Evolutionary conservation across 805 yeast species (phyloP), one percentile per base, ranked within the genome.

Genomic region (Monosporozyma servazzii): DNA sequence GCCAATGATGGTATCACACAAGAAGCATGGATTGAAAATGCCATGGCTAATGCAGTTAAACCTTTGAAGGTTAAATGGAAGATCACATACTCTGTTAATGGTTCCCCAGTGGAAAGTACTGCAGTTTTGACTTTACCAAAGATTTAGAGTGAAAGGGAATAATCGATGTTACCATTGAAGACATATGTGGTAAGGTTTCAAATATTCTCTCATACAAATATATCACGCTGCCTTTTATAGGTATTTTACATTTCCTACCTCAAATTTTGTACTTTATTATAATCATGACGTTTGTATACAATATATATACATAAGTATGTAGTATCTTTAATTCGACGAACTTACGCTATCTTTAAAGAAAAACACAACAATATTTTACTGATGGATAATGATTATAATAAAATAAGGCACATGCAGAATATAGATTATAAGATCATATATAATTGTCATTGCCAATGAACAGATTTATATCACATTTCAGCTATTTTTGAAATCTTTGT

Each of bases 21-120:
- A 66, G 72, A 54, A 31, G 64, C 65, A 8, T 59, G 54, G 51
- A 60, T 75, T 36, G 71, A 66, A 31, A 66, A 65, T 39, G 70
- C 71, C 0, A 20, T 51, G 0, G 65, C 68, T 36, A 75, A 71
- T 23, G 50, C 63, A 3, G 39, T 54, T 5, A 65, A 67, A 13
- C 69, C 72, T n/a, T 66, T 84, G 57, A 86, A 85, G 66, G 73
- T 88, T 53, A 84, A 87, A 66, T 88, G 90, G 91, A 86, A 83
- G 65, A 75, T 78, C 23, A 77, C 77, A 51, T 87, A 78, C 63
- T 58, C 61, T 10, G 63, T 75, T 9, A 78, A 76, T 49, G 79
- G 81, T n/a, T 63, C 65, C 21, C 64, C 67, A 8, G 67, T 67
- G 20, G 82, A 77, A 57, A 85, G 81, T 56, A 75, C 81, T 9